Percentiles rank a stretch among this genome's conserved stretches.
Conservation (phyloP, 2,329 filamentous ascomycete species). For the Paracoccidioides brasiliensis region DNA sequence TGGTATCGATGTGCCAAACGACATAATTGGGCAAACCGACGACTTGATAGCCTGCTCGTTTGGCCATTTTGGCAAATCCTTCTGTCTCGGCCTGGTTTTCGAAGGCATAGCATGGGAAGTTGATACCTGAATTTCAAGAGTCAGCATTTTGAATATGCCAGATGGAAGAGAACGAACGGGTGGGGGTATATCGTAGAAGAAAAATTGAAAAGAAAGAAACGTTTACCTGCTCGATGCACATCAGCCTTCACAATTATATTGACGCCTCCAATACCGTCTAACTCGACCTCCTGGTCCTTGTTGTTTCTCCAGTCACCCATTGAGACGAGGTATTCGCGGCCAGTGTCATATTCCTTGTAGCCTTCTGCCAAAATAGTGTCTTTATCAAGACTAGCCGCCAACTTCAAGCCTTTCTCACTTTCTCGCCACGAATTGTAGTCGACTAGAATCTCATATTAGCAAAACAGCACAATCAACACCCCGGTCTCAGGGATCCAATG, state of each 20-base stretch:
- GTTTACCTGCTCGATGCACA: constrained; percentile 79
- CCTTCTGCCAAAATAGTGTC: constrained; percentile 83
- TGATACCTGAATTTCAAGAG: constrained; percentile 56
- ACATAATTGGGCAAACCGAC: constrained; percentile 92
- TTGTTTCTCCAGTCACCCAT: constrained; percentile 90
- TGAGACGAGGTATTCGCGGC: constrained; percentile 73
- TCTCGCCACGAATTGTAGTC: constrained; percentile 99
- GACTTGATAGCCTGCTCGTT: constrained; percentile 84
- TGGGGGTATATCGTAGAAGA: constrained; percentile 14
- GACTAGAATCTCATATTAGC: constrained; percentile 40
- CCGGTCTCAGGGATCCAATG: constrained; percentile 11
- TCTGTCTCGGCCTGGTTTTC: constrained; percentile 99
- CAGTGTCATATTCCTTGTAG: constrained; percentile 87
- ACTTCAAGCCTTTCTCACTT: constrained; percentile 66
- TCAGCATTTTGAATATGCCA: neutral
- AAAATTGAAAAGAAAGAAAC: neutral
- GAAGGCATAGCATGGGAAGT: constrained; percentile 92
- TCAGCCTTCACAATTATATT: constrained; percentile 97
- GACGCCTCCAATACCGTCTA: constrained; percentile 93
- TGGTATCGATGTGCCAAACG: constrained; percentile 96
- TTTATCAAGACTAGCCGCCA: constrained; percentile 61
- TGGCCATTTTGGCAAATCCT: constrained; percentile 98
- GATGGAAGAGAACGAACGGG: constrained; percentile 7
- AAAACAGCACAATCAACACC: constrained; percentile 4
- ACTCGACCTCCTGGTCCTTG: constrained; percentile 80